phyloP scores from a whole-genome alignment of 371 early-diverging fungal species.

The Rhizomucor pusillus region DNA sequence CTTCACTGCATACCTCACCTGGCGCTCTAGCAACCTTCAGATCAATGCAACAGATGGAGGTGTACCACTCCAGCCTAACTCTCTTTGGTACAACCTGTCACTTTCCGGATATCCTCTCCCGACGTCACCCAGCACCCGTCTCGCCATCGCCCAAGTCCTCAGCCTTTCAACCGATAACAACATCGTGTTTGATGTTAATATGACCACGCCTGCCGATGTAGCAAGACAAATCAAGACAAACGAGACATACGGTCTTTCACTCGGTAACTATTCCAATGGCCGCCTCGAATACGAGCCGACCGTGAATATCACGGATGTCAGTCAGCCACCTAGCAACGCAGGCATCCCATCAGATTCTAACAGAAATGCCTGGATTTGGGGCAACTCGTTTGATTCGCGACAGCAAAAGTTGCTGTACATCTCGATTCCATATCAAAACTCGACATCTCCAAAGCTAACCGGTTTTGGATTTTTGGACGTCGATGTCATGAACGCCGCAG shows the following conservation, averaged over 20 bases:
- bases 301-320: conserved; percentile 25
- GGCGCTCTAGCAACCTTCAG: conserved; percentile 37
- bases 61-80: conserved; percentile 37
- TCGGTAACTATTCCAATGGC: conserved; percentile 42
- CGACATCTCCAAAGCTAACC: conserved; percentile 16
- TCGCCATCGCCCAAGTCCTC: conserved; percentile 28
- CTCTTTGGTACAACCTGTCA: conserved; percentile 36
- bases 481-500: conserved; percentile 31
- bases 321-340: conserved; percentile 3
- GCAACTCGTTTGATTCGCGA: conserved; percentile 11
- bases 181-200: conserved; percentile 33
- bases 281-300: conserved; percentile 38
- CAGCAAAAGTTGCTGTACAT: conserved; percentile 15
- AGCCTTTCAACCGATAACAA: conserved; percentile 7
- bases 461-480: conserved; percentile 39
- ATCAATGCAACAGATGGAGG: conserved; percentile 40
- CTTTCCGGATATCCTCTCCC: conserved; percentile 24
- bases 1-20: conserved; percentile 26
- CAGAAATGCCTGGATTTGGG: conserved; percentile 29
- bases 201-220: conserved; percentile 31
- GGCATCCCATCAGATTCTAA: conserved; percentile 4
- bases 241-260: conserved; percentile 35
- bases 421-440: conserved; percentile 18
- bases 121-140: conserved; percentile 11
- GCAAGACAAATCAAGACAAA: conserved; percentile 45